phyloP scores from a whole-genome alignment of 192 early-diverging fungal species.

The Backusella macrospora region DNA sequence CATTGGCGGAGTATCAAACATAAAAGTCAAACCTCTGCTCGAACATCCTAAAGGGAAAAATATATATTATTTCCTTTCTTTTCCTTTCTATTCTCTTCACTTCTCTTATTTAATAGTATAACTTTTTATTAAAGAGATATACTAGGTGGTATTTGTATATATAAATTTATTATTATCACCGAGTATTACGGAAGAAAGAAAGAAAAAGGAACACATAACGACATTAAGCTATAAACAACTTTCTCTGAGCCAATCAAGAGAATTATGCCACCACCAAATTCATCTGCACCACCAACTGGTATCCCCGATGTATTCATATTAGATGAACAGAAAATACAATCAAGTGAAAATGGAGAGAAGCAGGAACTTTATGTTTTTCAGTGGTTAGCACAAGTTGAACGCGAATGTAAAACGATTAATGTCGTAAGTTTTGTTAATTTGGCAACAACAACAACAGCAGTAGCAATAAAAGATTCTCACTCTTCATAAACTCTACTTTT shows the following conservation, averaged over 20 bases:
- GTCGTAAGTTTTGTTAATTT: constrained; percentile 42
- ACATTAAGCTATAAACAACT: not conserved
- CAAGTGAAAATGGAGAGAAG: constrained; percentile 54
- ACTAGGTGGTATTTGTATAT: not conserved
- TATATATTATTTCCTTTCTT: too few species aligned
- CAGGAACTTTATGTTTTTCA: constrained; percentile 87
- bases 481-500: not conserved
- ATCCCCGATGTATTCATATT: constrained; percentile 51
- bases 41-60: too few species aligned
- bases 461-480: not conserved
- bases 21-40: too few species aligned
- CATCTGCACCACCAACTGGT: constrained; percentile 43
- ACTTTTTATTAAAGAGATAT: not conserved
- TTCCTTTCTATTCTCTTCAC: not conserved
- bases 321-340: constrained; percentile 49
- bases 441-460: not conserved
- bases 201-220: not conserved
- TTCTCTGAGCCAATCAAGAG: not conserved
- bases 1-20: too few species aligned
- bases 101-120: not conserved
- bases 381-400: constrained; percentile 86
- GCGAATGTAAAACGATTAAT: constrained; percentile 59
- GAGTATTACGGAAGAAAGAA: not conserved
- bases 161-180: not conserved
- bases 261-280: constrained; percentile 8